These are phyloP conservation scores for Laguncularia racemosa DNA, from an alignment of 345 rosid species.

Conservation along the genomic window DNA sequence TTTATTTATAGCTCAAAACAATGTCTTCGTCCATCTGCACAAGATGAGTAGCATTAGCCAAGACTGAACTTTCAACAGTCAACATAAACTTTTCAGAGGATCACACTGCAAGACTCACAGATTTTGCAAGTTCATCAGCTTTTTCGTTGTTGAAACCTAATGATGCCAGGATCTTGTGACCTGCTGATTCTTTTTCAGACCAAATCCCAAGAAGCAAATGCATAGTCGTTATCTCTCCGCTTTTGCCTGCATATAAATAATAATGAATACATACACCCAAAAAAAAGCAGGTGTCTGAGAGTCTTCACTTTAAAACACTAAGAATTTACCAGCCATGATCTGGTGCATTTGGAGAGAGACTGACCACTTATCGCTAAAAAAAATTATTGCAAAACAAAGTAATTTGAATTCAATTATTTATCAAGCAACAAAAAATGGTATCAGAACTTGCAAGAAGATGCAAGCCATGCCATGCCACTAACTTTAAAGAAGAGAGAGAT, in stretches of 20 bases:
- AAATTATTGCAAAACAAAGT: too few relatives aligned
- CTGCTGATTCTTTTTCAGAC: constrained; percentile 78
- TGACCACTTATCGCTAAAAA: too few relatives aligned
- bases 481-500: too few relatives aligned
- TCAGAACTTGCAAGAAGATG: too few relatives aligned
- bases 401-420: too few relatives aligned
- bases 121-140: constrained; percentile 60
- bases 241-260: constrained; percentile 41
- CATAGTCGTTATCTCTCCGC: constrained; percentile 71
- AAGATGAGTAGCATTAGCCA: constrained; percentile 8
- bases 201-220: constrained; percentile 78
- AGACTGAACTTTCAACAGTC: constrained; percentile 1
- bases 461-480: too few relatives aligned
- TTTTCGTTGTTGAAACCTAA: constrained; percentile 79
- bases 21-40: constrained; percentile 60
- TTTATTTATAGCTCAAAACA: constrained; percentile 25
- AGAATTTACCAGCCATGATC: too few relatives aligned
- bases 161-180: constrained; percentile 46
- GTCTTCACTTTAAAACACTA: too few relatives aligned
- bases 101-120: constrained; percentile 32
- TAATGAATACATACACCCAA: background rate
- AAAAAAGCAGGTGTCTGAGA: too few relatives aligned
- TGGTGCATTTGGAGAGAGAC: too few relatives aligned
- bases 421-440: too few relatives aligned
- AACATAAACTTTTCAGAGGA: constrained; percentile 1